phyloP scores from a whole-genome alignment of 495 filamentous ascomycete species.

The Penicillium ucsense region DNA sequence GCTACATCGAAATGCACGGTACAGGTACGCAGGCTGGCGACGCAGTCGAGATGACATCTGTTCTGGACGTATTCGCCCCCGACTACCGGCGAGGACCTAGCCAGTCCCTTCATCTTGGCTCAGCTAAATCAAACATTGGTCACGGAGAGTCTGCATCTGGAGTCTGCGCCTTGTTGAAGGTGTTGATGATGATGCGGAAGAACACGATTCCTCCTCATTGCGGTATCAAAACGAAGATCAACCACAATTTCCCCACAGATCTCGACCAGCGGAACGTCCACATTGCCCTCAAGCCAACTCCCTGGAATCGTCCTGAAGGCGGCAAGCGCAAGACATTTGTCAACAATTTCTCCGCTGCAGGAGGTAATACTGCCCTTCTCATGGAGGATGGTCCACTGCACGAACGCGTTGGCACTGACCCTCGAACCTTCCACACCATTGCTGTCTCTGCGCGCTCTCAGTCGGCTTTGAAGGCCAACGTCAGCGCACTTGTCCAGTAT shows the following conservation, averaged over 20 bases:
- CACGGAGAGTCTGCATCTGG: slow-evolving; percentile 88
- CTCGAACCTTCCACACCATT: slow-evolving; percentile 40
- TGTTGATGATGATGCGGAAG: slow-evolving; percentile 79
- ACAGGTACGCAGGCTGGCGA: slow-evolving; percentile 81
- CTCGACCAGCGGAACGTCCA: slow-evolving; percentile 67
- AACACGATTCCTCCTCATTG: slow-evolving; percentile 76
- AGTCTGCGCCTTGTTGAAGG: slow-evolving; percentile 71
- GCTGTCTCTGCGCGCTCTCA: slow-evolving; percentile 45
- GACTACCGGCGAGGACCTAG: slow-evolving; percentile 52
- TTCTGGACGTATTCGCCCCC: slow-evolving; percentile 74
- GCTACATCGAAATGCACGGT: slow-evolving; percentile 86
- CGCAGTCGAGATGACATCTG: slow-evolving; percentile 67
- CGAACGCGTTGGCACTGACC: slow-evolving; percentile 36
- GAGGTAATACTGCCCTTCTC: slow-evolving; percentile 44
- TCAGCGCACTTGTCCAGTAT: slow-evolving; percentile 40
- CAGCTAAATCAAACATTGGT: slow-evolving; percentile 82
- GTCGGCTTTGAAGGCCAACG: slow-evolving; percentile 45
- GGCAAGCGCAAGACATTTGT: slow-evolving; percentile 55
- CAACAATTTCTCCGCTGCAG: slow-evolving; percentile 58
- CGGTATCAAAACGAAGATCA: slow-evolving; percentile 77
- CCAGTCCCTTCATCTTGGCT: slow-evolving; percentile 69
- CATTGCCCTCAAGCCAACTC: slow-evolving; percentile 48
- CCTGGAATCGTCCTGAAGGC: slow-evolving; percentile 53
- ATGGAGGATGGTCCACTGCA: slow-evolving; percentile 44
- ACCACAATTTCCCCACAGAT: slow-evolving; percentile 73